Evolutionary conservation across 805 yeast species (phyloP).

Genomic region (Starmerella riodocensis): DNA sequence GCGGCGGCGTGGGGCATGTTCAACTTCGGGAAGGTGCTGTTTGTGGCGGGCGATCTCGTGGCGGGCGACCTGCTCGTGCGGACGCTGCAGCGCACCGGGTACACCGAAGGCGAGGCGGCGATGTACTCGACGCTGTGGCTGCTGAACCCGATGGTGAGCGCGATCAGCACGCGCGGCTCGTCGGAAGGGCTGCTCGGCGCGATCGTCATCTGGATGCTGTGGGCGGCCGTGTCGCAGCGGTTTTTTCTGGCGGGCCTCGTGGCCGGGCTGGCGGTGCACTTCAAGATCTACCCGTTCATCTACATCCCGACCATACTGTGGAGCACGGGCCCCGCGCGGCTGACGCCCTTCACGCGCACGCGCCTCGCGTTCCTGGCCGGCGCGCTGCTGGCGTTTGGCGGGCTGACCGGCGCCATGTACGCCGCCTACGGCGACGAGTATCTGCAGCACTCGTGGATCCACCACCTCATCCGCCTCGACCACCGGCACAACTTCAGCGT

Average conservation of each 20-base stretch:
- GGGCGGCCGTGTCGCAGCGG: conserved; percentile 33
- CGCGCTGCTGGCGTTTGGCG: conserved; percentile 34
- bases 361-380: conserved; percentile 34
- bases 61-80: conserved; percentile 56
- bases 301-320: conserved; percentile 62
- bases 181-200: conserved; percentile 82
- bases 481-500: conserved; percentile 92
- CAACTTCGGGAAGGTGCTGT: conserved; percentile 67
- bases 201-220: conserved; percentile 44
- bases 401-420: conserved; percentile 50
- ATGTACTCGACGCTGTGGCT: conserved; percentile 60
- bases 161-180: conserved; percentile 86
- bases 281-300: conserved; percentile 83
- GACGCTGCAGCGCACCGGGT: conserved; percentile 19
- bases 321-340: conserved; percentile 26
- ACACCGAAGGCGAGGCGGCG: conserved; percentile 28
- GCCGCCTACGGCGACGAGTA: conserved; percentile 59
- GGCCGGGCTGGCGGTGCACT: conserved; percentile 72
- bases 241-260: conserved; percentile 34
- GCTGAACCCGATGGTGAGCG: conserved; percentile 85
- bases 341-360: conserved; percentile 29
- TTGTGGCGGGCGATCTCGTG: conserved; percentile 62
- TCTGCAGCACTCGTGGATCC: conserved; percentile 61
- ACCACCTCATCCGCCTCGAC: conserved; percentile 72
- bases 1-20: conserved; percentile 25